A percentile compares a stretch with the other conserved stretches of the same genome.
Evolutionary conservation across 805 yeast species (phyloP).

Genomic region (Dipodascopsis uninucleata): DNA sequence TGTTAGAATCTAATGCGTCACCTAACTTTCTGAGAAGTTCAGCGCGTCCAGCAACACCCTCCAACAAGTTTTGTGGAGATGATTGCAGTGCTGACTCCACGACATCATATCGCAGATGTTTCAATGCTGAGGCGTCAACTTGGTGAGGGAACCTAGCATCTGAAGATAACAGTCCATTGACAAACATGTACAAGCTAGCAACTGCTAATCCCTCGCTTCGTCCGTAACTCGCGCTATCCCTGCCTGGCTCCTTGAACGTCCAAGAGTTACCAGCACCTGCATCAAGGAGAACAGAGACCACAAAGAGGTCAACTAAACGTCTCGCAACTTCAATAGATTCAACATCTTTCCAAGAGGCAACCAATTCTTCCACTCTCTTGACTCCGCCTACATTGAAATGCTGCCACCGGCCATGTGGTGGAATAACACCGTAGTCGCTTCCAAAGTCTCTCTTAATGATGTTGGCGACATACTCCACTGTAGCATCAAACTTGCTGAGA

Average conservation of each 20-base stretch:
- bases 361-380: constrained; percentile 44
- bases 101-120: constrained; percentile 37
- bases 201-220: constrained; percentile 66
- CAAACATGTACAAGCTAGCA: constrained; percentile 55
- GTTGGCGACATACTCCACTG: constrained; percentile 46
- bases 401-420: constrained; percentile 68
- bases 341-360: constrained; percentile 40
- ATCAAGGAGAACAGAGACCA: constrained; percentile 59
- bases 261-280: constrained; percentile 67
- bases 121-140: constrained; percentile 46
- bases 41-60: constrained; percentile 55
- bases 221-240: constrained; percentile 35
- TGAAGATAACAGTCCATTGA: constrained; percentile 45
- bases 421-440: constrained; percentile 45
- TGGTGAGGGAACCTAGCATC: constrained; percentile 37
- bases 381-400: constrained; percentile 54
- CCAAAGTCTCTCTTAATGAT: constrained; percentile 48
- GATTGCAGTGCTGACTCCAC: constrained; percentile 49
- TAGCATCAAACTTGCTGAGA: constrained; percentile 40
- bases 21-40: constrained; percentile 49
- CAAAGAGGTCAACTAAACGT: constrained; percentile 54
- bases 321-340: constrained; percentile 48
- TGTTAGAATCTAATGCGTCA: constrained; percentile 41
- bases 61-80: constrained; percentile 46
- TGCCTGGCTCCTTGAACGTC: constrained; percentile 44